These are phyloP conservation scores for Trichoderma asperellum DNA, from an alignment of 2,329 filamentous ascomycete species.

Conservation along the genomic window DNA sequence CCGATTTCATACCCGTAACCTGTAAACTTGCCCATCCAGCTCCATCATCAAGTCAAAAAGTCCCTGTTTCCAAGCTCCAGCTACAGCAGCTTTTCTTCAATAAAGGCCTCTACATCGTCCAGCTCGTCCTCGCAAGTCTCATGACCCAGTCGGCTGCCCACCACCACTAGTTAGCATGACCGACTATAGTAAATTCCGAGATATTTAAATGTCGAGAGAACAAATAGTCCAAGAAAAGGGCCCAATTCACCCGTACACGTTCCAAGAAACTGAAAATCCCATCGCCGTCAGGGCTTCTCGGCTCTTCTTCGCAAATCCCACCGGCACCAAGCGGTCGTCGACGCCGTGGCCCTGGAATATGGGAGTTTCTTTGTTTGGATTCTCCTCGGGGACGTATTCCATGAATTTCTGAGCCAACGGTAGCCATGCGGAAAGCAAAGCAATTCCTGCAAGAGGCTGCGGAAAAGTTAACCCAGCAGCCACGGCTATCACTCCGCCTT, in stretches of 20 bases:
- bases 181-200: not conserved
- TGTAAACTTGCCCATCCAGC: not conserved
- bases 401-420: conserved; percentile 61
- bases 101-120: conserved; percentile 71
- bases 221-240: not conserved
- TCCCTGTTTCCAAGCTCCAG: not conserved
- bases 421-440: conserved; percentile 82
- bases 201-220: not conserved
- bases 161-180: conserved; percentile 7
- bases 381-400: conserved; percentile 42
- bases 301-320: conserved; percentile 67
- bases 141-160: conserved; percentile 68
- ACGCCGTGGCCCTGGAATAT: conserved; percentile 86
- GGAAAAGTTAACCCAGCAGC: conserved; percentile 75
- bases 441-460: conserved; percentile 79
- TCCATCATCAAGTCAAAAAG: not conserved
- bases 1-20: not conserved
- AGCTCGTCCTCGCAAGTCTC: conserved; percentile 78
- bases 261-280: conserved; percentile 75
- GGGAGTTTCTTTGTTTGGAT: conserved; percentile 64
- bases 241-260: conserved; percentile 68
- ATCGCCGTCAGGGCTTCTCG: conserved; percentile 64
- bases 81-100: conserved; percentile 21
- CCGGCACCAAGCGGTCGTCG: conserved; percentile 70
- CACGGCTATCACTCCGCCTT: conserved; percentile 89